A percentile compares a stretch with the other conserved stretches of the same genome.
Evolutionary conservation across 805 yeast genomes (phyloP).

Genomic region (Spencermartinsiella europaea): DNA sequence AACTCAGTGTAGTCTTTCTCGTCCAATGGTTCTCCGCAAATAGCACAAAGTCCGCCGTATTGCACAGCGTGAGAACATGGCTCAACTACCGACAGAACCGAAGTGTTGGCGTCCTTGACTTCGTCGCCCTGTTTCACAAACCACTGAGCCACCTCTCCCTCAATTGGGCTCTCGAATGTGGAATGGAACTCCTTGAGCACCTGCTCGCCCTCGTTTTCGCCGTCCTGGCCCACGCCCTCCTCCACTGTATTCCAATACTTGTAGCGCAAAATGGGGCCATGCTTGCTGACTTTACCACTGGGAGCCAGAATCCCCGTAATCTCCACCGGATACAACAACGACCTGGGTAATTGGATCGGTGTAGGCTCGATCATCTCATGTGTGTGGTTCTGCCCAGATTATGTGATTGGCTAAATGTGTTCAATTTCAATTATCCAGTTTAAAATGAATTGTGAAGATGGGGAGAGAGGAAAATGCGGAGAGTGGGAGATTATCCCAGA

Average conservation of each 20-base stretch:
- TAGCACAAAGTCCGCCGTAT: slow-evolving; percentile 90
- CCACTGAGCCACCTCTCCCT: slow-evolving; percentile 57
- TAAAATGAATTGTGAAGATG: too few species aligned
- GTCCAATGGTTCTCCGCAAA: slow-evolving; percentile 76
- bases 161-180: slow-evolving; percentile 75
- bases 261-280: slow-evolving; percentile 53
- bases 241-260: slow-evolving; percentile 55
- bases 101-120: slow-evolving; percentile 42
- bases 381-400: too few species aligned
- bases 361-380: slow-evolving; percentile 32
- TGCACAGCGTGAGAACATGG: slow-evolving; percentile 92
- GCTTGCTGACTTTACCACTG: slow-evolving; percentile 45
- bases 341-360: slow-evolving; percentile 50
- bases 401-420: too few species aligned
- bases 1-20: slow-evolving; percentile 72
- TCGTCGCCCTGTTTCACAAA: slow-evolving; percentile 54
- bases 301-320: slow-evolving; percentile 42
- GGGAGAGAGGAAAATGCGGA: too few species aligned
- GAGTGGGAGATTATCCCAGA: too few species aligned
- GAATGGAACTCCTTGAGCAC: slow-evolving; percentile 35
- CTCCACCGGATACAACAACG: slow-evolving; percentile 64
- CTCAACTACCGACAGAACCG: slow-evolving; percentile 58
- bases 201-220: slow-evolving; percentile 18
- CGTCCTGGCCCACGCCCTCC: slow-evolving; percentile 35
- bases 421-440: too few species aligned